phyloP scores from a whole-genome alignment of 2,329 filamentous ascomycete genomes.

The Atkinsonella texensis region DNA sequence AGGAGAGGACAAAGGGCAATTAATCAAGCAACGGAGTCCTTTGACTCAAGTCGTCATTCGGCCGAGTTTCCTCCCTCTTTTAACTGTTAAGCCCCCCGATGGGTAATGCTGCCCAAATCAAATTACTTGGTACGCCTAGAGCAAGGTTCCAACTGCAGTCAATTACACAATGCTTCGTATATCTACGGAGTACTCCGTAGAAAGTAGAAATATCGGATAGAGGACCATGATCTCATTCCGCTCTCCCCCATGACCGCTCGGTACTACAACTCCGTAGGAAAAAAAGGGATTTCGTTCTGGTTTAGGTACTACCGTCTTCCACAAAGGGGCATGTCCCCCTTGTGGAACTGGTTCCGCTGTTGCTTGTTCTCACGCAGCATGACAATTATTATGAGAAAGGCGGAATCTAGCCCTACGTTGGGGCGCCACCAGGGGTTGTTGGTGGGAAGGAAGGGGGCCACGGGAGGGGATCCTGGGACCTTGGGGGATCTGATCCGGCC shows the following conservation, averaged over 20 bases:
- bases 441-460: not conserved
- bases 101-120: not conserved
- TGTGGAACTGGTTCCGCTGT: no score
- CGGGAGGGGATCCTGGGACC: no score
- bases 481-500: no score
- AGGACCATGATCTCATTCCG: not conserved
- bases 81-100: not conserved
- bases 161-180: constrained; percentile 2
- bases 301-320: not conserved
- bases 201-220: not conserved
- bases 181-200: not conserved
- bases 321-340: not conserved
- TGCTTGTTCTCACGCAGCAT: not conserved
- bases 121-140: not conserved
- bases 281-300: not conserved
- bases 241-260: not conserved
- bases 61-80: not conserved
- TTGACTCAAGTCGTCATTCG: not conserved
- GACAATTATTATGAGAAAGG: not conserved
- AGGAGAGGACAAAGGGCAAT: not conserved
- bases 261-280: not conserved
- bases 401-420: not conserved
- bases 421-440: not conserved
- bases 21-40: not conserved
- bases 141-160: not conserved